These are phyloP conservation scores for Yamadazyma atlantica DNA, from an alignment of 1,139 yeast genomes.

Conservation along the genomic window DNA sequence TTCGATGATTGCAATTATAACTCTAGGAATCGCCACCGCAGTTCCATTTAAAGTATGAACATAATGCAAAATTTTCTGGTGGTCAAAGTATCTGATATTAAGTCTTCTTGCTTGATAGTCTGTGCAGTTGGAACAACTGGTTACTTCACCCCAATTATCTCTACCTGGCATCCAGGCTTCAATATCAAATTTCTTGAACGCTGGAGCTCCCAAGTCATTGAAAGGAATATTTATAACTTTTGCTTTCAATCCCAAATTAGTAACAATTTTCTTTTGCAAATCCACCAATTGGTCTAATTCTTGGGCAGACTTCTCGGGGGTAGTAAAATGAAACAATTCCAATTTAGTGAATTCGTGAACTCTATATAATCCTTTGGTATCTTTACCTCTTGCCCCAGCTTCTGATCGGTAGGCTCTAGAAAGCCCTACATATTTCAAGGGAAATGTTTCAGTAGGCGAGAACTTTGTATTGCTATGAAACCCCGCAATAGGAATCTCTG, in stretches of 20 bases:
- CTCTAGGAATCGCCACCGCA: constrained; percentile 92
- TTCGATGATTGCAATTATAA: constrained; percentile 84
- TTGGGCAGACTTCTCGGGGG: constrained; percentile 39
- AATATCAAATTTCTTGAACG: constrained; percentile 85
- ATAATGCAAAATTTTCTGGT: constrained; percentile 42
- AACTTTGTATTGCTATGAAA: constrained; percentile 37
- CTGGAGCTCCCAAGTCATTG: constrained; percentile 92
- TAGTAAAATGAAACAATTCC: constrained; percentile 82
- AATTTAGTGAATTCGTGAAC: constrained; percentile 99
- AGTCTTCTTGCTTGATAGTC: constrained; percentile 89
- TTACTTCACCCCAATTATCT: constrained; percentile 88
- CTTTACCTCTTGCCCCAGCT: constrained; percentile 95
- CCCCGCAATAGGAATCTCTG: constrained; percentile 93
- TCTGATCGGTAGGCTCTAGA: constrained; percentile 93
- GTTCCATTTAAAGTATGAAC: constrained; percentile 93
- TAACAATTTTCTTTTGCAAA: constrained; percentile 65
- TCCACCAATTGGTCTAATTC: constrained; percentile 61
- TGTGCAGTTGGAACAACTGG: constrained; percentile 89
- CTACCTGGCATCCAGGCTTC: constrained; percentile 99
- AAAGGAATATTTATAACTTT: constrained; percentile 87
- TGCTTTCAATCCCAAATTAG: constrained; percentile 73
- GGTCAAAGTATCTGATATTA: constrained; percentile 55
- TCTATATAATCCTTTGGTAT: constrained; percentile 87
- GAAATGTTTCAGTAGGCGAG: constrained; percentile 31
- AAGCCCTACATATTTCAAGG: constrained; percentile 71